phyloP scores from a whole-genome alignment of 352 stramenopile genomes.

The Globisporangium cystogenes region DNA sequence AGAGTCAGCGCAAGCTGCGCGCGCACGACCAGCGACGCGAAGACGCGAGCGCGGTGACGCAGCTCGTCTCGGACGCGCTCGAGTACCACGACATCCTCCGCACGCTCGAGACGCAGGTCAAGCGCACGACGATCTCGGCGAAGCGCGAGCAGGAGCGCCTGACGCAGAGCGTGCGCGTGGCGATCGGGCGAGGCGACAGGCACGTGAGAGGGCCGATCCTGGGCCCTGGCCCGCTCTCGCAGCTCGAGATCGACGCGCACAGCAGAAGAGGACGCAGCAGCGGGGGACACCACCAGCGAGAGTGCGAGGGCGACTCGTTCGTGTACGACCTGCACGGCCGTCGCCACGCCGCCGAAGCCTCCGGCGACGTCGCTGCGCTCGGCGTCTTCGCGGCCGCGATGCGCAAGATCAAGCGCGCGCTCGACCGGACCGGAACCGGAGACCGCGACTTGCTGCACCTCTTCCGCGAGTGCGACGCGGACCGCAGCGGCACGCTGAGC shows the following conservation, averaged over 20 bases:
- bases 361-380: constrained; percentile 18
- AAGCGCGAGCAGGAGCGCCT: constrained; percentile 39
- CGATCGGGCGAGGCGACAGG: constrained; percentile 24
- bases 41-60: constrained; percentile 25
- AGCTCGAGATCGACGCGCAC: constrained; percentile 31
- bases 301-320: constrained; percentile 1
- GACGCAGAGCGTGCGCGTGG: constrained; percentile 23
- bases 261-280: not conserved
- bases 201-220: constrained; percentile 26
- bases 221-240: constrained; percentile 36
- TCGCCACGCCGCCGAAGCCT: constrained; percentile 24
- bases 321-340: constrained; percentile 68
- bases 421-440: constrained; percentile 6
- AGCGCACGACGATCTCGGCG: constrained; percentile 33
- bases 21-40: constrained; percentile 21
- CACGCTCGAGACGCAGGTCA: constrained; percentile 32
- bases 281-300: not conserved
- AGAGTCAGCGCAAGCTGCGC: constrained; percentile 35
- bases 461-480: constrained; percentile 44
- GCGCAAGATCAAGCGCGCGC: constrained; percentile 45
- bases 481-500: constrained; percentile 42
- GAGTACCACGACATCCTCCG: constrained; percentile 45
- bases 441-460: constrained; percentile 18
- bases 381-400: constrained; percentile 42
- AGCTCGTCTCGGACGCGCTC: constrained; percentile 41